A percentile compares a stretch with the other conserved stretches of the same genome.
Conservation (phyloP, 495 filamentous ascomycete species). For the Xeromyces bisporus region DNA sequence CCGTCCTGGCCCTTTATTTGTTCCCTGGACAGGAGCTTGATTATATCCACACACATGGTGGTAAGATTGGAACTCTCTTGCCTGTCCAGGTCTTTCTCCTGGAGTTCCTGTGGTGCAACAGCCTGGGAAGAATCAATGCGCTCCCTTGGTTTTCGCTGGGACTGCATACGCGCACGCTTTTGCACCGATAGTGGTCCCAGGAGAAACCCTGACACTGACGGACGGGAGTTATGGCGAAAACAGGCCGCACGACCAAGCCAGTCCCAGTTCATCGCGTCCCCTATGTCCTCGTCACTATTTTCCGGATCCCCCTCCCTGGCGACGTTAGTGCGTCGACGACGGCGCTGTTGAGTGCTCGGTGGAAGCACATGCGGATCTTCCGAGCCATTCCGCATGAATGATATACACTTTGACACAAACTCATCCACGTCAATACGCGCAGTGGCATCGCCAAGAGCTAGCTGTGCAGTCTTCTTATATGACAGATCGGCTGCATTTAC, state of each 20-base stretch:
- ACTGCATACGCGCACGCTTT: constrained; percentile 53
- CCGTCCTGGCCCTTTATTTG: constrained; percentile 19
- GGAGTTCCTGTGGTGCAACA: constrained; percentile 57
- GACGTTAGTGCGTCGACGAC: constrained; percentile 8
- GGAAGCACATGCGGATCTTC: constrained; percentile 7
- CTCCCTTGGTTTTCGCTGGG: constrained; percentile 46
- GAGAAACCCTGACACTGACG: constrained; percentile 66
- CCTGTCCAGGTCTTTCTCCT: constrained; percentile 50
- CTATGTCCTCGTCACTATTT: constrained; percentile 44
- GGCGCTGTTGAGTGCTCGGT: constrained; percentile 14
- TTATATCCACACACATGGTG: constrained; percentile 47
- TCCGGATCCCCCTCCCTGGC: constrained; percentile 16
- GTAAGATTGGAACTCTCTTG: constrained; percentile 62
- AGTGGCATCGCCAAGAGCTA: constrained; percentile 49
- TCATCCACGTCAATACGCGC: constrained; percentile 80
- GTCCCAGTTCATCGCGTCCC: constrained; percentile 75
- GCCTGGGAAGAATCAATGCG: constrained; percentile 43
- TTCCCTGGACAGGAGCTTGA: constrained; percentile 21
- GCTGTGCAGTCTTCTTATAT: constrained; percentile 50
- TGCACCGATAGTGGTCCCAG: constrained; percentile 81
- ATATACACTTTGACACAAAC: constrained; percentile 81
- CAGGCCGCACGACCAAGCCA: constrained; percentile 62
- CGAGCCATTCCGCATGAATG: constrained; percentile 58
- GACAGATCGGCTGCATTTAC: constrained; percentile 63
- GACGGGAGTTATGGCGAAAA: constrained; percentile 53